phyloP scores from a whole-genome alignment of 352 stramenopile species.

The Phytophthora citrophthora region DNA sequence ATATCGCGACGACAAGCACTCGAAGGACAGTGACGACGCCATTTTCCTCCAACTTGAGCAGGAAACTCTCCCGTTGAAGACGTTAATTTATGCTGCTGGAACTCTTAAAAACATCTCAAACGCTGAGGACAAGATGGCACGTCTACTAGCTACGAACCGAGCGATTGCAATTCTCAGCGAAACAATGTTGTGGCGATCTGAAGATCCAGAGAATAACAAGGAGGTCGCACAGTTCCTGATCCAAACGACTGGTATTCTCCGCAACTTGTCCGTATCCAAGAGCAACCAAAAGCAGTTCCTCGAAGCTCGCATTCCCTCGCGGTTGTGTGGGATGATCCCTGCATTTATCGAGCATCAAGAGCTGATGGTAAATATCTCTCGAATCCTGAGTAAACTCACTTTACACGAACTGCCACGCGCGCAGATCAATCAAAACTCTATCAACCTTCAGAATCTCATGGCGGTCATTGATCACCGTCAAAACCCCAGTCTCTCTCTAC shows the following conservation, averaged over 20 bases:
- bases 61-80: slow-evolving; percentile 30
- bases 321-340: slow-evolving; percentile 56
- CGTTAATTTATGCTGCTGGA: slow-evolving; percentile 73
- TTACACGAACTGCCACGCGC: slow-evolving; percentile 73
- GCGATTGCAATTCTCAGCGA: slow-evolving; percentile 63
- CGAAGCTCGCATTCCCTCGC: slow-evolving; percentile 47
- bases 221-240: slow-evolving; percentile 77
- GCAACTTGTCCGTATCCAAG: slow-evolving; percentile 71
- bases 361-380: slow-evolving; percentile 79
- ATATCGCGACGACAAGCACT: slow-evolving; percentile 7
- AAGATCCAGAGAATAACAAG: slow-evolving; percentile 33
- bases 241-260: slow-evolving; percentile 68
- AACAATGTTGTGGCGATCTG: slow-evolving; percentile 51
- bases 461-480: slow-evolving; percentile 47
- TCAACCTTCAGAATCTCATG: slow-evolving; percentile 54
- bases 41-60: slow-evolving; percentile 2
- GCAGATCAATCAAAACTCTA: slow-evolving; percentile 63
- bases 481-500: slow-evolving; percentile 48
- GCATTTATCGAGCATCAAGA: slow-evolving; percentile 64
- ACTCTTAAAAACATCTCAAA: slow-evolving; percentile 81
- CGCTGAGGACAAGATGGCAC: slow-evolving; percentile 60
- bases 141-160: slow-evolving; percentile 67
- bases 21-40: slow-evolving; percentile 3
- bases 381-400: slow-evolving; percentile 84
- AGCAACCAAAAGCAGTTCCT: slow-evolving; percentile 77